Base-by-base conservation (phyloP, 345 rosid genomes). In the Linum trigynum region DNA sequence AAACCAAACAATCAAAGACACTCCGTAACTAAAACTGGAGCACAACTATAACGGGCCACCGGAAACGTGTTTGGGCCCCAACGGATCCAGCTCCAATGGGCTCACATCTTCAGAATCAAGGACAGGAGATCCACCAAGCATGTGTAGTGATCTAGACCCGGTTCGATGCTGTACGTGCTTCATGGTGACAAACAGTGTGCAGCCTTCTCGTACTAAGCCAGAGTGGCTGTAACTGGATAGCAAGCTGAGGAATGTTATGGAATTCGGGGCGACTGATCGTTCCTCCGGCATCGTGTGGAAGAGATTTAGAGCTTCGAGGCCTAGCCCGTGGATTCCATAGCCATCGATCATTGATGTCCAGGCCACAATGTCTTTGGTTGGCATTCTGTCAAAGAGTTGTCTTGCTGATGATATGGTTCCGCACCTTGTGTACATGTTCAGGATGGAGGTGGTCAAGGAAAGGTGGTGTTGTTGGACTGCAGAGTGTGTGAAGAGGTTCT, bases 331-430 rank as follows among this genome's bases (percentile, higher is more conserved):
- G 45, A 51, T 69, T 5, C 76, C 84, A 32, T 71, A 75, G 14
- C 84, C 82, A 65, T 78, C 84, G 4, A 77, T 73, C 80, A 81
- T 81, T 11, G 81, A 77, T 45, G 81, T 76, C 79, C 79, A 73
- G 11, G 81, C 59, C 61, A 73, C 68, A 3, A 59, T 35, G 53
- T 77, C 84, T 72, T 75, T 80, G 5, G 39, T 56, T 2, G 37
- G 37, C 70, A 75, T 68, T 60, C 67, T 68, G 37, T 75, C 55
- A 42, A 80, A 80, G 65, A 57, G 72, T 36, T 50, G 35, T 69
- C 74, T 67, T 36, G 84, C 79, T 36, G 66, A 56, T 15, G 65
- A 65, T 67, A 79, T 70, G 66, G 39, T 51, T 61, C 82, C 82
- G 45, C 76, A 67, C 68, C 69, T 68, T 57, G 68, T 36, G 40